A percentile compares a stretch with the other conserved stretches of the same genome.
Evolutionary conservation across 2,329 filamentous ascomycete genomes (phyloP).

Genomic region (Paecilomyces niveus): DNA sequence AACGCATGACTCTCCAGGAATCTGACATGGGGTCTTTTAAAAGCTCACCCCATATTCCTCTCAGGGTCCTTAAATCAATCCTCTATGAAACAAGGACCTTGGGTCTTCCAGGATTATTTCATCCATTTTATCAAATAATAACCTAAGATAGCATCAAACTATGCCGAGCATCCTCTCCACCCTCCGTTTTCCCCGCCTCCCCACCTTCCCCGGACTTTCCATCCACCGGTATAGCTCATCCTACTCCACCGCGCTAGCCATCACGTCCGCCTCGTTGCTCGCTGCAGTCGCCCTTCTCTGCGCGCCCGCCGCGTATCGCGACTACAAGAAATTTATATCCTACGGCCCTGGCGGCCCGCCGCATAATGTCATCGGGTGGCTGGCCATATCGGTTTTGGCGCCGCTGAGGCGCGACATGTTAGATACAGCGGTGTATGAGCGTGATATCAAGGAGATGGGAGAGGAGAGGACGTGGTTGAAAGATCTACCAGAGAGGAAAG

Average conservation of each 20-base stretch:
- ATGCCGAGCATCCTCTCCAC: not conserved
- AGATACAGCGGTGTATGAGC: not conserved
- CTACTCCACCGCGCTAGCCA: not conserved
- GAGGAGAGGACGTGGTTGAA: not conserved
- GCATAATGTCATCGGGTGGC: not conserved
- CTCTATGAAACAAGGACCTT: not conserved
- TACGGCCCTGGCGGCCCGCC: not conserved
- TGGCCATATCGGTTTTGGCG: not conserved
- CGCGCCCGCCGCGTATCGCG: not conserved
- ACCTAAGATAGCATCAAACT: not conserved
- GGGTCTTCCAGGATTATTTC: too few relatives aligned
- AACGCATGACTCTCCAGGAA: not conserved
- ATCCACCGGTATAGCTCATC: not conserved
- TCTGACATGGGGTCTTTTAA: not conserved
- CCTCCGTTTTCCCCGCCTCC: not conserved
- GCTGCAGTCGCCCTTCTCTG: not conserved
- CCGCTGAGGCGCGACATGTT: not conserved
- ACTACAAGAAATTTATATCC: not conserved
- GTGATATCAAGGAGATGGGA: not conserved
- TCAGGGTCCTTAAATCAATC: not conserved
- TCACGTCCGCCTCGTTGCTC: not conserved
- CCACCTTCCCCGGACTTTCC: not conserved
- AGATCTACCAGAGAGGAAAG: not conserved
- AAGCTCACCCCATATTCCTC: not conserved
- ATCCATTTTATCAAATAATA: too few relatives aligned